Base-by-base conservation (phyloP, 2,329 filamentous ascomycete species). In the Epichloe scottii region DNA sequence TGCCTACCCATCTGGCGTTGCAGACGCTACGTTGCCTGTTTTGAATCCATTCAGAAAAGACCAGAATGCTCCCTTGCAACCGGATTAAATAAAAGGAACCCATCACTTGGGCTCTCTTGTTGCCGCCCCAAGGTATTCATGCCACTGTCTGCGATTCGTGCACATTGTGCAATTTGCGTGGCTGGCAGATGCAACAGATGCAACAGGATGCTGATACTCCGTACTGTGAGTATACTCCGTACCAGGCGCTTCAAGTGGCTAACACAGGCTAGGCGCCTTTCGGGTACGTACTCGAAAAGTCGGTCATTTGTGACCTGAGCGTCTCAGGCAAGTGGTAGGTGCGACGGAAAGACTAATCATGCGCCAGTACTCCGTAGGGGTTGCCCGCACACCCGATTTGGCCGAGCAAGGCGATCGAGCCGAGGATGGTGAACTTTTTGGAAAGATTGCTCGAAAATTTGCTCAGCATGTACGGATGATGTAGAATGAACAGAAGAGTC, bases 111-210 rank as follows among this genome's bases (percentile, higher is more conserved):
- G 33, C 4, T n/a, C 35, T 47, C n/a, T 40, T 19, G 49, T 30
- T 30, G 26, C 3, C 30, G 30, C 30, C 30, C 1, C 4, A 30
- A 30, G 30, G 30, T 30, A 11, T 30, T 30, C 30, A 30, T 30
- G n/a, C 43, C 17, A 42, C 43, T 37, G 41, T 17, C 46, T 42
- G 44, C 53, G 53, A 54, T 46, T 54, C 51, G 53, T 54, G 53
- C 35, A 47, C 46, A 39, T 39, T 12, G 46, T 44, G 53, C 23
- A 45, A 50, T 49, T 52, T 30, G 50, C 53, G 38, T 37, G 53
- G 48, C 19, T 40, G 43, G 43, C 17, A 40, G 26, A 43, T 33
- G 19, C 11, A 30, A 30, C 17, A 40, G 26, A 43, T 33, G 19
- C 11, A 30, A 30, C 23, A 37, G 35, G 6, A 6, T n/a, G 11